Conservation (phyloP, 352 stramenopile species). For the Globisporangium alternatum region DNA sequence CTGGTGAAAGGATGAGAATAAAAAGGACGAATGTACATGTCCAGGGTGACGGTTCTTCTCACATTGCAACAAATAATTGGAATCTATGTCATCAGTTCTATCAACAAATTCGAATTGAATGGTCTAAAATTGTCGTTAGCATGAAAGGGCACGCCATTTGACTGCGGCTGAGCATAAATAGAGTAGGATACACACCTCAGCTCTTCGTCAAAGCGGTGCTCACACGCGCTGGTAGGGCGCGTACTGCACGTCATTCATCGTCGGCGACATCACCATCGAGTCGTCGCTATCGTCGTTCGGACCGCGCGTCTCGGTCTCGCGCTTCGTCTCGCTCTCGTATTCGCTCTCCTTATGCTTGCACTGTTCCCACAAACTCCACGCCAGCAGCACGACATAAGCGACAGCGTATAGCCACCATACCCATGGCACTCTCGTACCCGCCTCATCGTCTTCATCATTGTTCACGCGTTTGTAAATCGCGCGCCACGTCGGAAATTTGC, state of each 20-base stretch:
- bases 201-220: background rate
- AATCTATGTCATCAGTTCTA: background rate
- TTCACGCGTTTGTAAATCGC: background rate
- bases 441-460: background rate
- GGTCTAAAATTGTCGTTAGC: too few relatives aligned
- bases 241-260: background rate
- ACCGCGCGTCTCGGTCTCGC: background rate
- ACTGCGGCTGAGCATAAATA: background rate
- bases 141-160: background rate
- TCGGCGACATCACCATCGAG: background rate
- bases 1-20: background rate
- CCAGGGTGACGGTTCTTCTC: background rate
- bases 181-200: background rate
- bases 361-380: slow-evolving; percentile 24
- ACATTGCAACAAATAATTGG: background rate
- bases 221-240: slow-evolving; percentile 7
- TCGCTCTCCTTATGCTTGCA: slow-evolving; percentile 4
- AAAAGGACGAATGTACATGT: slow-evolving; percentile 1
- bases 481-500: slow-evolving; percentile 20
- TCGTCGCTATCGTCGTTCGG: slow-evolving; percentile 4
- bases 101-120: background rate
- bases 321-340: background rate
- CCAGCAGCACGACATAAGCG: slow-evolving; percentile 16
- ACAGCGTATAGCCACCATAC: slow-evolving; percentile 24
- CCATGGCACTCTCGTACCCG: slow-evolving; percentile 6